phyloP scores from a whole-genome alignment of 2,329 filamentous ascomycete species.

The Furcasterigmium furcatum region DNA sequence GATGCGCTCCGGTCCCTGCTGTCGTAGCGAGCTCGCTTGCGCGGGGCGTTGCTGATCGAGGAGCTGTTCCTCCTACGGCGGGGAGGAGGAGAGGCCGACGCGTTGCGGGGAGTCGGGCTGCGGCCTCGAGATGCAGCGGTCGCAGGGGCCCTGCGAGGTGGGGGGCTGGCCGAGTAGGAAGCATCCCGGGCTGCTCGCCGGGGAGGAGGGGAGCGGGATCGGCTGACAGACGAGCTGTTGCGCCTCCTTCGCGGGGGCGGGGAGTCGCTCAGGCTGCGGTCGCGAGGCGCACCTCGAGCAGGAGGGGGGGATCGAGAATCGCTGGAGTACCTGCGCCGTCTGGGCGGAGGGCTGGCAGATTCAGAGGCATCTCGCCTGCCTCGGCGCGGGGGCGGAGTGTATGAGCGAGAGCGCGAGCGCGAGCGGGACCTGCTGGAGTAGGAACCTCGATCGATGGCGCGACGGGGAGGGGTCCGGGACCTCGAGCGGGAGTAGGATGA shows the following conservation, averaged over 20 bases:
- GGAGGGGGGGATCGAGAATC: conserved; percentile 23
- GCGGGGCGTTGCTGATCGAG: conserved; percentile 23
- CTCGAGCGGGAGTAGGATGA: conserved; percentile 57
- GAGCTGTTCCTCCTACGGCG: conserved; percentile 27
- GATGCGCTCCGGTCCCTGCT: conserved; percentile 1
- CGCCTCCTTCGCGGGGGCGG: conserved; percentile 1
- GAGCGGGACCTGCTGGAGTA: conserved; percentile 34
- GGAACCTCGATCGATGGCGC: conserved; percentile 29
- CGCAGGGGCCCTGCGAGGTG: conserved; percentile 2
- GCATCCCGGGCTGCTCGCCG: conserved; percentile 7
- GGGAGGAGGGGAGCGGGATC: conserved; percentile 22
- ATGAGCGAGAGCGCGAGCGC: conserved; percentile 22
- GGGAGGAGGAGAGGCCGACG: conserved; percentile 18
- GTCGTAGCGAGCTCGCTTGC: conserved; percentile 16
- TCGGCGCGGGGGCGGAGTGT: conserved; percentile 8
- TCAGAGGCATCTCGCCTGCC: conserved; percentile 15
- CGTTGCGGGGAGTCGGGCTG: conserved; percentile 17
- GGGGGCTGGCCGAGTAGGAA: conserved; percentile 18
- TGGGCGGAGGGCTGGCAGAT: conserved; percentile 24
- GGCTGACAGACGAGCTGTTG: conserved; percentile 15
- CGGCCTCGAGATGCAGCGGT: conserved; percentile 3
- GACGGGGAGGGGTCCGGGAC: conserved; percentile 35
- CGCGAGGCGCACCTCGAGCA: conserved; percentile 16
- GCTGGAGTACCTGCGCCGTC: conserved; percentile 18
- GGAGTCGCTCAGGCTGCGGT: conserved; percentile 9